Evolutionary conservation across 2,329 filamentous ascomycete genomes (phyloP), one percentile per base, ranked within the genome.

Genomic region (Aureobasidium sp.): DNA sequence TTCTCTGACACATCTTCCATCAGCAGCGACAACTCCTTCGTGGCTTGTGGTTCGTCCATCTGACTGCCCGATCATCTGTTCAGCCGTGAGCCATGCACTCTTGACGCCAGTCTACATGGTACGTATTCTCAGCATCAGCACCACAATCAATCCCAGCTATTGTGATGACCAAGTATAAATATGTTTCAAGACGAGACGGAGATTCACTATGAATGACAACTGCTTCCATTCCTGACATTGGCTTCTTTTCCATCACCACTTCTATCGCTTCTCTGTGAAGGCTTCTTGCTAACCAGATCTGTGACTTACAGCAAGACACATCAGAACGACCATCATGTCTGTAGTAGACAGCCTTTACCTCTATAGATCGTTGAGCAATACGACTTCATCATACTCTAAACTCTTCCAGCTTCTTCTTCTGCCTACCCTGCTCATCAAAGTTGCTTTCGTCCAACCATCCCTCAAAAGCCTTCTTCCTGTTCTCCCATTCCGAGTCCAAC

Each of bases 401-500:
- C 4, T 73, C 69, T 59, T 74, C 72, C 64, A 86, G 64, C 37
- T 68, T 77, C 66, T 67, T 78, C 63, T 68, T 78, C 71, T 87
- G 85, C 59, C 67, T 74, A 0, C 83, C 84, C 3, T 79, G 67
- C 10, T 70, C 70, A 66, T 85, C 80, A 68, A 87, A 87, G 69
- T 87, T 87, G 0, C 67, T 71, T 20, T 75, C 71, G 13, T 73
- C 72, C 59, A 88, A 66, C 85, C 86, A 88, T 10, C 55, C 65
- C 67, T 83, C 78, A 57, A 87, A 74, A 0, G 68, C 81, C 1
- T 67, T 65, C 65, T 77, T 81, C 1, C 77, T 69, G 0, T 53
- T 59, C 2, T 76, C 74, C 85, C 85, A 88, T 63, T 88, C 86
- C 0, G 78, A 77, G 52, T 83, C 79, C 1, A 82, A 67, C 15